phyloP scores from a whole-genome alignment of 2,329 filamentous ascomycete genomes.

The Sarocladiaceae sp. region DNA sequence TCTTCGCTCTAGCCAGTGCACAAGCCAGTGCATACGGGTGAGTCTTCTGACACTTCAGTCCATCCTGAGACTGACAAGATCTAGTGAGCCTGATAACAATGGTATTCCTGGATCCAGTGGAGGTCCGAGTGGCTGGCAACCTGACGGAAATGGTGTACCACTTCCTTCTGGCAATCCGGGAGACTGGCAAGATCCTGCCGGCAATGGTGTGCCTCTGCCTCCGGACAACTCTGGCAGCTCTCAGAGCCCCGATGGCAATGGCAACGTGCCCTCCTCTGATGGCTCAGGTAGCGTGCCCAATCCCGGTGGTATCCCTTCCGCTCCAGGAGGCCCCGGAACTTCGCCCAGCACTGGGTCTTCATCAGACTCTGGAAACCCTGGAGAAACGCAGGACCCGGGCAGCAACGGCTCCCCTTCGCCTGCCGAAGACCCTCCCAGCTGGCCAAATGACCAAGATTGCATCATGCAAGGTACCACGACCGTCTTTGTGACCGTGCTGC shows the following conservation, averaged over 20 bases:
- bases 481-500: slow-evolving; percentile 43
- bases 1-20: slow-evolving; percentile 5
- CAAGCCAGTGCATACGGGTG: slow-evolving; percentile 12
- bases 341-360: neutral
- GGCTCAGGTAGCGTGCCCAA: neutral
- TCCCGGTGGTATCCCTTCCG: neutral
- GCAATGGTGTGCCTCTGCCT: neutral
- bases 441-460: slow-evolving; percentile 29
- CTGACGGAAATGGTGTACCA: neutral
- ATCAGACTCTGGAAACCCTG: slow-evolving; percentile 1
- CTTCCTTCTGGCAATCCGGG: neutral
- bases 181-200: neutral
- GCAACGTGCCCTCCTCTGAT: slow-evolving; percentile 13
- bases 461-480: slow-evolving; percentile 35
- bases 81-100: neutral
- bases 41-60: too few species aligned
- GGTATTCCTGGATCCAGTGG: neutral
- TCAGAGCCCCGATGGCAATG: neutral
- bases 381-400: neutral
- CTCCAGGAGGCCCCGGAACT: neutral
- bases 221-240: neutral
- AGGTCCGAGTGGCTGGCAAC: neutral
- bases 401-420: slow-evolving; percentile 13
- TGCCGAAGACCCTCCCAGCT: slow-evolving; percentile 1
- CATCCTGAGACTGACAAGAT: neutral